Base-by-base conservation (phyloP, 164 flowering plant genomes). In the Vitis riparia region DNA sequence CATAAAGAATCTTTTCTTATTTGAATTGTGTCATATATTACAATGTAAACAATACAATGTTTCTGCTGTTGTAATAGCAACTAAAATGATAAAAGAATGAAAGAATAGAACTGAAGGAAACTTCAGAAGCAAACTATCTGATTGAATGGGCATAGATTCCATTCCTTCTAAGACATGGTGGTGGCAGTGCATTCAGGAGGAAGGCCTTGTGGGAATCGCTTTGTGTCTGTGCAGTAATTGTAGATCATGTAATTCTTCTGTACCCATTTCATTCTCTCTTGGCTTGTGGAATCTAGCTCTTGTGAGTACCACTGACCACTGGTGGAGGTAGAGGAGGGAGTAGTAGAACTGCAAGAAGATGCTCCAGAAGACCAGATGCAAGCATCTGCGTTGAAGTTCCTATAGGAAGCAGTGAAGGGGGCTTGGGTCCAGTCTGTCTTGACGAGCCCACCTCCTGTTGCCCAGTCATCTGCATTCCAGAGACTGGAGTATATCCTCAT, bases 381-480 rank as follows among this genome's bases (percentile, higher is more conserved):
- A 3, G 73, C 80, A 68, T 71, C 48, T 30, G 57, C 71, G 3
- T 58, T 72, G 76, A 81, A 76, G 66, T 74, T 73, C 16, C 72
- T 50, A 61, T 70, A 76, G 27, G 75, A 76, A 13, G 79, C 81
- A 9, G 76, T 77, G 72, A 82, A 82, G 5, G 86, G 86, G 16
- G 86, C 86, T 30, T 76, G 62, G 9, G 67, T 59, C 83, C 86
- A 82, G 30, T 82, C 81, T 10, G 79, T 82, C 74, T 69, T 69
- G 8, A 79, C 74, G 5, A 72, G 73, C 3, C 85, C 82, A 17
- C 82, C 81, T 52, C 79, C 64, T 5, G 85, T 79, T 7, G 85
- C 82, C 82, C 85, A 79, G 29, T 82, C 82, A 9, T 81, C 84
- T 7, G 85, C 85, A 17, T 77, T 77, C 85, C 85, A 82, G 5